Conservation (phyloP, 1,139 yeast genomes). For the Blastobotrys buckinghamii region DNA sequence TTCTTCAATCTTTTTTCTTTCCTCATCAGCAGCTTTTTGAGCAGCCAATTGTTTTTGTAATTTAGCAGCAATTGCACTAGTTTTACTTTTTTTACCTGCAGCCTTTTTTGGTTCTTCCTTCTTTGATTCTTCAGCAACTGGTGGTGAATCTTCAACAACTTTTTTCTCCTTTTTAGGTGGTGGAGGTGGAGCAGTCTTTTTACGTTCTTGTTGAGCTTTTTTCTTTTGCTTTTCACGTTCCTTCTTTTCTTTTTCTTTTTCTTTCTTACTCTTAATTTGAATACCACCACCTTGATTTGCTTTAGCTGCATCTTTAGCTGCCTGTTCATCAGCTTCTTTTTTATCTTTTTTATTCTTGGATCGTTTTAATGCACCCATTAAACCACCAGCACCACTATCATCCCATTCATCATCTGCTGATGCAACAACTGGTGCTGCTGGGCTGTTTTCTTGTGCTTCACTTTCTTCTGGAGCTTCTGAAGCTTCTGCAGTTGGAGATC, state of each 20-base stretch:
- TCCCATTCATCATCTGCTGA: constrained; percentile 36
- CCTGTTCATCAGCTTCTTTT: constrained; percentile 46
- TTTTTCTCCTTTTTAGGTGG: constrained; percentile 31
- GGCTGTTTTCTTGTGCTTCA: constrained; percentile 34
- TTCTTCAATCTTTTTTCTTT: constrained; percentile 46
- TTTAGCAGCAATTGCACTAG: constrained; percentile 41
- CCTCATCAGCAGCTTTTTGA: constrained; percentile 68
- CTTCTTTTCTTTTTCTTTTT: constrained; percentile 95
- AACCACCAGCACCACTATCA: constrained; percentile 39
- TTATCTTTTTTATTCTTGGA: constrained; percentile 71
- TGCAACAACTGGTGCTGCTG: constrained; percentile 20
- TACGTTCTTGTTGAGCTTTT: constrained; percentile 84
- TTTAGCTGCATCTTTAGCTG: constrained; percentile 32
- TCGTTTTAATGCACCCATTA: constrained; percentile 74
- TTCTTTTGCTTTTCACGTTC: constrained; percentile 93
- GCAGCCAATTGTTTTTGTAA: constrained; percentile 76
- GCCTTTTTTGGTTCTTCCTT: constrained; percentile 35
- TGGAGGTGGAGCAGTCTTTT: constrained; percentile 68
- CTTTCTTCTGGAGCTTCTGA: constrained; percentile 28
- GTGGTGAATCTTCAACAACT: neutral
- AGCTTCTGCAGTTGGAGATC: constrained; percentile 13
- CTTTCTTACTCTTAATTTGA: constrained; percentile 79
- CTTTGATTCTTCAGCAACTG: neutral
- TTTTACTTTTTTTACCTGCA: constrained; percentile 37
- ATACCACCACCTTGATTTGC: constrained; percentile 27